Base-by-base conservation (phyloP, 805 yeast species). In the Sugiyamaella marilandica region DNA sequence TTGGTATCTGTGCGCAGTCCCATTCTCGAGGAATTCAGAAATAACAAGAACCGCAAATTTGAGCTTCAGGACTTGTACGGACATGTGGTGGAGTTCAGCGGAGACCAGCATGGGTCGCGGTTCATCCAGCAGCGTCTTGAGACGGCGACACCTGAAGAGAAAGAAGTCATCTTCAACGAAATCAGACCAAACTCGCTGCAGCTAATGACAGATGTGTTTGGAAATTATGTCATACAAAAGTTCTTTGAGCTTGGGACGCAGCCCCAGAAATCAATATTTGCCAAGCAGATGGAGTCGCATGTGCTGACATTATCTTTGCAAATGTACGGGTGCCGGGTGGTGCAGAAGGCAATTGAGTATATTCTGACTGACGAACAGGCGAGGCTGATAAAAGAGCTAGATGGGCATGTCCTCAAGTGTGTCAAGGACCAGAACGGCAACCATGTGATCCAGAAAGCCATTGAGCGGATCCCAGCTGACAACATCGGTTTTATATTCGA, bases 291-390 rank as follows among this genome's bases (percentile, higher is more conserved):
- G 90, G 74, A 75, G 52, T 89, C 91, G 7, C 84, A 84, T 48
- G 81, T 94, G 64, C 78, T 85, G 56, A 78, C 77, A 18, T 73
- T 94, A 52, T 85, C 97, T 0, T 70, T 90, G 64, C 98, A 94
- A 65, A 92, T 92, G 97, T 94, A 94, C 68, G 98, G 98, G 1
- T 94, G 99, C 67, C 79, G 99, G 59, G 99, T 94, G 46, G 95
- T 94, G 34, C 99, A 94, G 70, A 80, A 89, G 64, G 97, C 97
- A 1, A 74, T 94, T 50, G 97, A 88, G 66, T 82, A 81, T 55
- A 75, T 88, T 41, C 74, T 74, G 2, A 67, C 79, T 9, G 79
- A 77, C 0, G 86, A 87, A 57, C 94, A 87, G 68, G 75, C 84
- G 26, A 69, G 69, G 33, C 75, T 94, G 32, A 81, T 89, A 48